Evolutionary conservation across 192 early-diverging fungal genomes (phyloP).

Genomic region (Coemansia sp.): DNA sequence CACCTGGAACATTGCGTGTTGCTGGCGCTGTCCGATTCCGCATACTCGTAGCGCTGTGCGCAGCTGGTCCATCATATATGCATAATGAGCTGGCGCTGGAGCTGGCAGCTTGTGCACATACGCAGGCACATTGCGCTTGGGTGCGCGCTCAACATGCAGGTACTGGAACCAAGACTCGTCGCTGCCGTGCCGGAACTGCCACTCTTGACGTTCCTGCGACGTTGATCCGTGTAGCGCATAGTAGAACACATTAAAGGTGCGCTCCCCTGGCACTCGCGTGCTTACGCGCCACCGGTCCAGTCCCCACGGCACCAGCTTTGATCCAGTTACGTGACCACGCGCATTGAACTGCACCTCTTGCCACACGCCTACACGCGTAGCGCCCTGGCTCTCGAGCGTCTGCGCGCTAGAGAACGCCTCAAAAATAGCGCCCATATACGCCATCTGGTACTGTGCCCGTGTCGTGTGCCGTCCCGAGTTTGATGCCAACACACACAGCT

Average conservation of each 20-base stretch:
- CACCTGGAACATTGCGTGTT: slow-evolving; percentile 77
- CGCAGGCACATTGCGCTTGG: slow-evolving; percentile 5
- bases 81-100: slow-evolving; percentile 46
- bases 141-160: slow-evolving; percentile 32
- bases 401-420: slow-evolving; percentile 77
- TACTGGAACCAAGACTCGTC: slow-evolving; percentile 57
- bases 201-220: slow-evolving; percentile 66
- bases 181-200: slow-evolving; percentile 59
- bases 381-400: slow-evolving; percentile 62
- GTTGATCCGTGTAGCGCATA: slow-evolving; percentile 78
- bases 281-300: slow-evolving; percentile 66
- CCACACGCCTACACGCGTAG: slow-evolving; percentile 78
- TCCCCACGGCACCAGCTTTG: slow-evolving; percentile 71
- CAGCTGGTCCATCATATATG: slow-evolving; percentile 61
- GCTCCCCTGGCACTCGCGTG: slow-evolving; percentile 50
- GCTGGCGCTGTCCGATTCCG: slow-evolving; percentile 65
- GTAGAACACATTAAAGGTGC: slow-evolving; percentile 78
- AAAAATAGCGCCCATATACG: slow-evolving; percentile 68
- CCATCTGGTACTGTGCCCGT: slow-evolving; percentile 64
- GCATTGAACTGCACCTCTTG: slow-evolving; percentile 90
- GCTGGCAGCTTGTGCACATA: slow-evolving; percentile 33
- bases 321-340: slow-evolving; percentile 76
- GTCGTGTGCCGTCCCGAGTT: slow-evolving; percentile 75
- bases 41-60: slow-evolving; percentile 61
- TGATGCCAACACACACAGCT: slow-evolving; percentile 73